phyloP scores from a whole-genome alignment of 768 basidiomycete species.

The Paxillus ammoniavirescens region DNA sequence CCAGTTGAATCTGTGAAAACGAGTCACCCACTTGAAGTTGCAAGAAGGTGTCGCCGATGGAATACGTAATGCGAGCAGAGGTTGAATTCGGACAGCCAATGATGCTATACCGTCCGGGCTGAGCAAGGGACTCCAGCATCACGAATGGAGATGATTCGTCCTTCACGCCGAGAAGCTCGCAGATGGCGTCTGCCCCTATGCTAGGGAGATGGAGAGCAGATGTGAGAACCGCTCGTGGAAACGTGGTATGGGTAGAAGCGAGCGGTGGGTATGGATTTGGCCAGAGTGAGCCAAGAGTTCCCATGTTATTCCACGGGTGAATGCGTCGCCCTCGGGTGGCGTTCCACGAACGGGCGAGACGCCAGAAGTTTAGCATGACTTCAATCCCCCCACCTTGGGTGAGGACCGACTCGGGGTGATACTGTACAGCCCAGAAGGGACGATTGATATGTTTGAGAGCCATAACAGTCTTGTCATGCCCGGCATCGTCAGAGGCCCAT shows the following conservation, averaged over 20 bases:
- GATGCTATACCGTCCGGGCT: slow-evolving; percentile 73
- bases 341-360: slow-evolving; percentile 60
- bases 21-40: slow-evolving; percentile 39
- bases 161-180: slow-evolving; percentile 59
- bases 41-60: slow-evolving; percentile 48
- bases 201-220: slow-evolving; percentile 41
- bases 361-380: slow-evolving; percentile 74
- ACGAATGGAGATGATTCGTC: slow-evolving; percentile 64
- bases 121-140: slow-evolving; percentile 72
- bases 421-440: slow-evolving; percentile 88
- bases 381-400: slow-evolving; percentile 68
- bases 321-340: slow-evolving; percentile 35
- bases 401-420: slow-evolving; percentile 83
- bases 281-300: slow-evolving; percentile 54
- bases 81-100: slow-evolving; percentile 57
- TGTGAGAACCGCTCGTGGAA: slow-evolving; percentile 34
- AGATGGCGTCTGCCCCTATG: slow-evolving; percentile 46
- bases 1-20: slow-evolving; percentile 41
- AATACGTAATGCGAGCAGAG: slow-evolving; percentile 59
- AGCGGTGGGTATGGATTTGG: slow-evolving; percentile 39
- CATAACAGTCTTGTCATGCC: slow-evolving; percentile 74
- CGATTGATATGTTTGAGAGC: slow-evolving; percentile 58
- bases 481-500: slow-evolving; percentile 67
- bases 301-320: slow-evolving; percentile 39
- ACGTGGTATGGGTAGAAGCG: slow-evolving; percentile 14